phyloP scores from a whole-genome alignment of 306 rosid genomes.

The Rosa chinensis region DNA sequence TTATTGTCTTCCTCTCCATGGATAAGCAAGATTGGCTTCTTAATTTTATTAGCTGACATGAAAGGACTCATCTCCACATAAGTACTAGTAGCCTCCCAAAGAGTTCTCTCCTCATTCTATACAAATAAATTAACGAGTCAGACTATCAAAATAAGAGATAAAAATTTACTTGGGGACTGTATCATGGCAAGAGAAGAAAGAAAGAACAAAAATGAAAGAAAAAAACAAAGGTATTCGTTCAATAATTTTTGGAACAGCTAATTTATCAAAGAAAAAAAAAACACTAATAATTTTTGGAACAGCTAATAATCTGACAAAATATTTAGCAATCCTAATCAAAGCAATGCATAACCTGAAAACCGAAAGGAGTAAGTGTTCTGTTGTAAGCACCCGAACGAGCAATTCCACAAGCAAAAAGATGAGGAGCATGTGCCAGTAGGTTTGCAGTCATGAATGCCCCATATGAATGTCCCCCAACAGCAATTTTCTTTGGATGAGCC shows the following conservation, averaged over 20 bases:
- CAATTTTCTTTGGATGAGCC: constrained; percentile 89
- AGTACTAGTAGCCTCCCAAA: constrained; percentile 89
- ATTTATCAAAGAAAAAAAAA: no score
- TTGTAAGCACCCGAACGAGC: constrained; percentile 99
- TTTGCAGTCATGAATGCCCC: constrained; percentile 99
- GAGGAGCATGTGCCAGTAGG: constrained; percentile 97
- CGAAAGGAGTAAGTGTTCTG: constrained; percentile 97
- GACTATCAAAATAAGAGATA: constrained; percentile 16
- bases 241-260: constrained; percentile 6
- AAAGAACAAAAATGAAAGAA: background rate
- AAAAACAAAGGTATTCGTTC: background rate
- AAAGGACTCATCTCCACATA: constrained; percentile 99
- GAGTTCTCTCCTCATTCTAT: constrained; percentile 96
- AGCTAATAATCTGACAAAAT: background rate
- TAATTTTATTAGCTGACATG: constrained; percentile 91
- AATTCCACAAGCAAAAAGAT: constrained; percentile 94
- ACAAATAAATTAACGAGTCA: constrained; percentile 25
- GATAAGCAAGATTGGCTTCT: constrained; percentile 94
- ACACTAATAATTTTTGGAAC: no score
- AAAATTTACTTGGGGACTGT: constrained; percentile 7
- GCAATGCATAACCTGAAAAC: constrained; percentile 73
- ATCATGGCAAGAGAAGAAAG: constrained; percentile 12
- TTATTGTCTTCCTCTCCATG: constrained; percentile 99
- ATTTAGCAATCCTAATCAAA: background rate
- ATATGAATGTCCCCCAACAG: constrained; percentile 98